These are phyloP conservation scores for Osmozyma mogii DNA, from an alignment of 805 yeast species.

Conservation along the genomic window DNA sequence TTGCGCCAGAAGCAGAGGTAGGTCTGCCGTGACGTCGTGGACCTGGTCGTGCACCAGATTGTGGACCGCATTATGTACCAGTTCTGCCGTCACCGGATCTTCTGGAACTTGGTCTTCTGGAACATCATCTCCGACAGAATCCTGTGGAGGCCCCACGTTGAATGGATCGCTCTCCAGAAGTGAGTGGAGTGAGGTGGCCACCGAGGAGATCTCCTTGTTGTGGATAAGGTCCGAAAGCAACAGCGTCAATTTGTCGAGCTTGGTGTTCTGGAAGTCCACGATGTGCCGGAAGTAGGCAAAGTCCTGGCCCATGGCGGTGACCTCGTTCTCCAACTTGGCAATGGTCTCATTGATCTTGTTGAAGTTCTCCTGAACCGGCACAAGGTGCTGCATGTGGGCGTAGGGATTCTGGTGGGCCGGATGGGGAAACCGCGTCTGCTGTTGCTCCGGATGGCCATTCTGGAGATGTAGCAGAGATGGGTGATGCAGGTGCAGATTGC, in stretches of 20 bases:
- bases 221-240: slow-evolving; percentile 26
- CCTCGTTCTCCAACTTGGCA: slow-evolving; percentile 20
- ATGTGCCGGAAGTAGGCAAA: slow-evolving; percentile 28
- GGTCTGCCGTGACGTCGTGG: slow-evolving; percentile 6
- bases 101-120: too few relatives aligned
- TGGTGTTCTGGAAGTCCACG: slow-evolving; percentile 29
- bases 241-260: slow-evolving; percentile 30
- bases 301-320: slow-evolving; percentile 21
- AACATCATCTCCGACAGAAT: slow-evolving; percentile 10
- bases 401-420: neutral
- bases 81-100: too few relatives aligned
- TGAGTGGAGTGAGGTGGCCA: slow-evolving; percentile 22
- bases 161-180: slow-evolving; percentile 17
- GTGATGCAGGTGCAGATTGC: too few relatives aligned
- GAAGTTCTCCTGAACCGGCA: slow-evolving; percentile 8
- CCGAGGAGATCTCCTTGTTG: slow-evolving; percentile 18
- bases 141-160: slow-evolving; percentile 9
- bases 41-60: slow-evolving; percentile 3
- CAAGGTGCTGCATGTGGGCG: neutral
- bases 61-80: slow-evolving; percentile 9
- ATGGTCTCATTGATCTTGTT: slow-evolving; percentile 9
- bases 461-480: too few relatives aligned
- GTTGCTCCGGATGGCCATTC: neutral
- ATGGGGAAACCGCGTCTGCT: neutral
- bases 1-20: slow-evolving; percentile 6